A percentile compares a stretch with the other conserved stretches of the same genome.
phyloP scores from a whole-genome alignment of 371 early-diverging fungal species.

The Nematocida ironsii region DNA sequence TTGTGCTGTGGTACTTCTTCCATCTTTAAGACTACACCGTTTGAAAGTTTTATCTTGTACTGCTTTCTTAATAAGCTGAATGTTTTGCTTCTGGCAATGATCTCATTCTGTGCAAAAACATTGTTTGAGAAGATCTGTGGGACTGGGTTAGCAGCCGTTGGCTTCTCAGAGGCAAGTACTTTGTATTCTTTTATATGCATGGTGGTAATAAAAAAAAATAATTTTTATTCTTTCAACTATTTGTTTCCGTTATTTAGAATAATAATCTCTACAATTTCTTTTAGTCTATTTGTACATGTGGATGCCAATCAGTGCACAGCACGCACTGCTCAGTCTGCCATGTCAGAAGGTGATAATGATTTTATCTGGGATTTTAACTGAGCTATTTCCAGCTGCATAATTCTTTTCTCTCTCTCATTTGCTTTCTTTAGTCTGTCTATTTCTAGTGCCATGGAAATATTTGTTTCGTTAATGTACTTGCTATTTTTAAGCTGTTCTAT shows the following conservation, averaged over 20 bases:
- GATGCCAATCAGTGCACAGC: no score
- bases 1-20: conserved; percentile 94
- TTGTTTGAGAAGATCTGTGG: conserved; percentile 96
- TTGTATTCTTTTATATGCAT: conserved; percentile 69
- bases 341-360: background rate
- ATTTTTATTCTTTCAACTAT: conserved; percentile 15
- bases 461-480: conserved; percentile 7
- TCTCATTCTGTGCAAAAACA: conserved; percentile 94
- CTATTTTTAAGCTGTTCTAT: conserved; percentile 58
- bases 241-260: background rate
- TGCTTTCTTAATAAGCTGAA: conserved; percentile 97
- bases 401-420: conserved; percentile 46
- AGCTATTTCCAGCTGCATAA: conserved; percentile 49
- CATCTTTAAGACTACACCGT: conserved; percentile 88
- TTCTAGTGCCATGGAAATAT: conserved; percentile 37
- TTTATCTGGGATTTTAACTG: conserved; percentile 31
- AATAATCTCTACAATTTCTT: no score
- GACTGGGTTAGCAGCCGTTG: conserved; percentile 81
- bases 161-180: conserved; percentile 70
- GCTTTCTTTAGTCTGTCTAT: conserved; percentile 35
- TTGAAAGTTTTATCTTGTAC: conserved; percentile 95
- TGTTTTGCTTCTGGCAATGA: conserved; percentile 95
- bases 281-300: no score
- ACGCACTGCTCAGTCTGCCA: background rate
- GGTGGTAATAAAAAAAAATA: conserved; percentile 58